phyloP scores from a whole-genome alignment of 306 rosid genomes.

The Rosa chinensis region DNA sequence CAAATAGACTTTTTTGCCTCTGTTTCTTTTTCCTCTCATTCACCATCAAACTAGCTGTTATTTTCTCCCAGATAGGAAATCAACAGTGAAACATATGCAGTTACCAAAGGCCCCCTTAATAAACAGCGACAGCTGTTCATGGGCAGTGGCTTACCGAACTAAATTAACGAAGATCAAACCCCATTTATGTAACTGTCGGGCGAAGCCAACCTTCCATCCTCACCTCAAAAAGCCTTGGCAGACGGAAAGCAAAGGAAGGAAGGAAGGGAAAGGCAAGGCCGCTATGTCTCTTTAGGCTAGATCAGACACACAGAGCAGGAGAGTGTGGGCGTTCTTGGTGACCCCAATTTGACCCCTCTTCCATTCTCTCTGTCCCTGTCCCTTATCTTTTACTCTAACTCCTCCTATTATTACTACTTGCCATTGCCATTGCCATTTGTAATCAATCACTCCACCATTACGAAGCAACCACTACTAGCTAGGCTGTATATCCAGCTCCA shows the following conservation, averaged over 20 bases:
- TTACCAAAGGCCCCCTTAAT: neutral
- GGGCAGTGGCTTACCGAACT: neutral
- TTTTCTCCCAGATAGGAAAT: neutral
- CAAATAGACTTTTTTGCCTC: neutral
- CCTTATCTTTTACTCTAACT: neutral
- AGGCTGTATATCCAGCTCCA: neutral
- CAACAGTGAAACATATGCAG: neutral
- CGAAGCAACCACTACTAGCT: neutral
- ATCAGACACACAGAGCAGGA: neutral
- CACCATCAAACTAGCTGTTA: neutral
- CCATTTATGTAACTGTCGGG: neutral
- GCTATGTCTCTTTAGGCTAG: neutral
- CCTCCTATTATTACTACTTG: neutral
- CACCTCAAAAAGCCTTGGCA: neutral
- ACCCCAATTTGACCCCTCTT: neutral
- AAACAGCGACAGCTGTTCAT: neutral
- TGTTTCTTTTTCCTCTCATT: neutral
- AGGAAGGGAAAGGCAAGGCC: neutral
- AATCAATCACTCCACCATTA: neutral
- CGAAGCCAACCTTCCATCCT: neutral
- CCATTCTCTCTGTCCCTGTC: neutral
- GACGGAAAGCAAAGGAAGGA: neutral
- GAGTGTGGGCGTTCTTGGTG: neutral
- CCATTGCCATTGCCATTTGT: neutral
- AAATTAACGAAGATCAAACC: constrained; percentile 16